Conservation (phyloP, 2,329 filamentous ascomycete species). For the Colletotrichum truncatum region DNA sequence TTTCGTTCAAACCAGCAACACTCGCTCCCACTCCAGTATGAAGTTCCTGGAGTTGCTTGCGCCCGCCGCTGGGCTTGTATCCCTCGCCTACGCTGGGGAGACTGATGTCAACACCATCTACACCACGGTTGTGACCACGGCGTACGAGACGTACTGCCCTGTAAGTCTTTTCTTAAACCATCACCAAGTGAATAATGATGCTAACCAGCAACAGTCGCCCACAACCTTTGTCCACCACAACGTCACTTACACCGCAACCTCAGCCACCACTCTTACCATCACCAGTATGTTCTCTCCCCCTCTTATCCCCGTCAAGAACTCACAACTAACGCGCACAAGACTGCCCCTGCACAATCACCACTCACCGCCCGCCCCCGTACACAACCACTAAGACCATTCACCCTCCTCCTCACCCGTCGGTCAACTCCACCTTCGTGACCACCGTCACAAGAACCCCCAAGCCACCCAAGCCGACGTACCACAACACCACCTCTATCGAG, state of each 20-base stretch:
- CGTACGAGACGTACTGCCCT: constrained; percentile 54
- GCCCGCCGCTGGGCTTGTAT: constrained; percentile 42
- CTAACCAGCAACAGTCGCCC: constrained; percentile 38
- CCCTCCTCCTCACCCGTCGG: constrained; percentile 25
- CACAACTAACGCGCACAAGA: constrained; percentile 44
- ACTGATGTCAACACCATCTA: constrained; percentile 34
- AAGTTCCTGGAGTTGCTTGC: constrained; percentile 43
- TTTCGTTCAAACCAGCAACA: constrained; percentile 31
- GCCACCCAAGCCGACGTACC: constrained; percentile 23
- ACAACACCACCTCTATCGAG: constrained; percentile 26
- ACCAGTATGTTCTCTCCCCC: constrained; percentile 49
- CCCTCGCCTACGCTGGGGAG: constrained; percentile 38
- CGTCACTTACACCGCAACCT: constrained; percentile 54
- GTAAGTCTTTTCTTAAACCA: constrained; percentile 38
- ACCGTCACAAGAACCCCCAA: constrained; percentile 8
- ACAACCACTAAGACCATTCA: constrained; percentile 36
- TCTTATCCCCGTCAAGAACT: not conserved
- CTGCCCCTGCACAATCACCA: constrained; percentile 56
- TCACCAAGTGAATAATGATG: not conserved
- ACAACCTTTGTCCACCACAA: constrained; percentile 50
- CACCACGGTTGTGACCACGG: constrained; percentile 48
- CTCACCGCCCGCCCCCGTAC: constrained; percentile 40
- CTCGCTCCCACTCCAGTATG: constrained; percentile 43
- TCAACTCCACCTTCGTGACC: constrained; percentile 24
- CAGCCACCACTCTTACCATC: constrained; percentile 53